Base-by-base conservation (phyloP, 192 early-diverging fungal species). In the Coemansia reversa region DNA sequence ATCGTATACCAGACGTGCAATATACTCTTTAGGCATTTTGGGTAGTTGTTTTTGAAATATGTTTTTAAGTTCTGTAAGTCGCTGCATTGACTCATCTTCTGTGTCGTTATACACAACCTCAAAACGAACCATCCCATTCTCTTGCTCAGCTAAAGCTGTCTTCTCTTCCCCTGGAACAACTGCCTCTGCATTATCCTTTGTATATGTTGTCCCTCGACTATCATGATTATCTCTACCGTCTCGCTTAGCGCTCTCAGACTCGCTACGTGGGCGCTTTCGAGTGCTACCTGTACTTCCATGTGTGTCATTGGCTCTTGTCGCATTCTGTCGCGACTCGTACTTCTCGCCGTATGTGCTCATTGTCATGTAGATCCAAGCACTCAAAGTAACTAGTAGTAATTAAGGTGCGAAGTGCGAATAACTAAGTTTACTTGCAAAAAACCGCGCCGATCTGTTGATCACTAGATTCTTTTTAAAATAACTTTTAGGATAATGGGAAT, bases 11-110 rank as follows among this genome's bases (percentile, higher is more conserved):
- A 99, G 84, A 16, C 95, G 85, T 1, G 94, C 92, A 67, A 99
- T 98, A 67, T 99, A 99, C 62, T 98, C 94, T 65, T 92, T 90
- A 18, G 97, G 97, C 97, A 99, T 99, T 60, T 97, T 97, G 20
- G 97, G 97, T 62, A 99, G 79, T 64, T 98, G 96, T 52, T 93
- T 93, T 66, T 96, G 93, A 70, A 98, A 95, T 33, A 99, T 92
- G 62, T 94, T 94, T 74, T 97, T 96, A 55, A 99, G 83, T 27
- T 92, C 92, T 1, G 96, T 96, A 42, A 99, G 70, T 19, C 96
- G 72, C 1, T 92, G 91, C 89, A 98, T 94, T 33, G 85, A 90
- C 49, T 91, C 86, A 22, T 87, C 86, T 8, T 70, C 59, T 14
- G 86, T 86, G 69, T 98, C 94, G 62, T 97, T 97, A 23, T 75